phyloP scores from a whole-genome alignment of 2,329 filamentous ascomycete species.

The Acephala macrosclerotiorum region DNA sequence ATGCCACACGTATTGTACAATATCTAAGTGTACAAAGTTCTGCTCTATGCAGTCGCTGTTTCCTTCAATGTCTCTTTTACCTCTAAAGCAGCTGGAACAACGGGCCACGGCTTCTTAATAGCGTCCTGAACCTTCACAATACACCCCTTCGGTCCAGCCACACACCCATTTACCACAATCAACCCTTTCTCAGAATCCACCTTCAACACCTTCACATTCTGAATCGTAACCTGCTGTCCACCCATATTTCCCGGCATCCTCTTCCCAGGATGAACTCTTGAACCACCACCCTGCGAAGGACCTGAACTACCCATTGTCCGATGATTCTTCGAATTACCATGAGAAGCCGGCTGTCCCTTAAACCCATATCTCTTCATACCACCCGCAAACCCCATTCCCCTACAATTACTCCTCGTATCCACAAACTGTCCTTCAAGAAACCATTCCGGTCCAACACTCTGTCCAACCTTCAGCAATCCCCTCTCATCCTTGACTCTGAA shows the following conservation, averaged over 20 bases:
- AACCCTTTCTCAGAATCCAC: slow-evolving; percentile 88
- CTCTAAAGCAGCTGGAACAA: slow-evolving; percentile 58
- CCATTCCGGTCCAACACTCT: slow-evolving; percentile 83
- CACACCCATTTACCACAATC: slow-evolving; percentile 84
- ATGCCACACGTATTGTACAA: slow-evolving; percentile 43
- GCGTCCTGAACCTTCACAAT: slow-evolving; percentile 89
- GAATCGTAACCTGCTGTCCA: slow-evolving; percentile 83
- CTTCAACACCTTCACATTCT: slow-evolving; percentile 89
- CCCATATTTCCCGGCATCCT: slow-evolving; percentile 99
- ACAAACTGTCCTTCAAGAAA: slow-evolving; percentile 91
- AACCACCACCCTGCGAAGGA: slow-evolving; percentile 89
- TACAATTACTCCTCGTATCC: slow-evolving; percentile 79
- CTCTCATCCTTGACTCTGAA: slow-evolving; percentile 80
- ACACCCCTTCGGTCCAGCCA: slow-evolving; percentile 88
- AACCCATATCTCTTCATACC: slow-evolving; percentile 98
- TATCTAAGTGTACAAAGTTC: slow-evolving; percentile 28
- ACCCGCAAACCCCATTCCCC: slow-evolving; percentile 94
- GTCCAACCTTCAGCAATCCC: slow-evolving; percentile 79
- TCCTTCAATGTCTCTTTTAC: slow-evolving; percentile 56
- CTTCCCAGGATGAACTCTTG: slow-evolving; percentile 92
- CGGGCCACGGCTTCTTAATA: slow-evolving; percentile 82
- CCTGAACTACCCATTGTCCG: slow-evolving; percentile 90
- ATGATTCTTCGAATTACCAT: slow-evolving; percentile 96
- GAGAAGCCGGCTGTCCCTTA: slow-evolving; percentile 84
- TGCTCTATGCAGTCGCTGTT: slow-evolving; percentile 46